These are phyloP conservation scores for Lumnitzera racemosa DNA, from an alignment of 345 rosid species.

Conservation along the genomic window DNA sequence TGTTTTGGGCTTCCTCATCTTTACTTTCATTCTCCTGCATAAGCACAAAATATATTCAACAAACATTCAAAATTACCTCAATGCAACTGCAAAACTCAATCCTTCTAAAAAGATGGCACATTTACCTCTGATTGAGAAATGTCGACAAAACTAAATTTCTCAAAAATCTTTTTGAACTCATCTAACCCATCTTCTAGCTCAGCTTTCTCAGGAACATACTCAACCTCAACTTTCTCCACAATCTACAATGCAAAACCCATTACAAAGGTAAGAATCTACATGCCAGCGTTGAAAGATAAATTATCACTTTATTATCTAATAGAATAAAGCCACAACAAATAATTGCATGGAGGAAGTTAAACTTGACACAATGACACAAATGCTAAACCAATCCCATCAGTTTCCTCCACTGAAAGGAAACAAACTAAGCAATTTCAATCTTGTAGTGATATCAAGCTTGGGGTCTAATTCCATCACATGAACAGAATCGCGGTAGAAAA, in stretches of 20 bases:
- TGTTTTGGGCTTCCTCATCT: conserved; percentile 59
- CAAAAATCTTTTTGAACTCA: conserved; percentile 71
- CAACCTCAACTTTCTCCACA: conserved; percentile 60
- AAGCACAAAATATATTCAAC: conserved; percentile 5
- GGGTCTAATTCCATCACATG: no score
- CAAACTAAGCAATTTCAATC: neutral
- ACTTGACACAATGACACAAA: no score
- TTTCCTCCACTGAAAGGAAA: neutral
- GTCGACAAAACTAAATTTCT: conserved; percentile 68
- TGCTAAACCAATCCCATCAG: no score
- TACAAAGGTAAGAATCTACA: neutral
- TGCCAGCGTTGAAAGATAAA: neutral
- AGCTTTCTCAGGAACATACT: conserved; percentile 84
- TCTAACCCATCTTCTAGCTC: conserved; percentile 73
- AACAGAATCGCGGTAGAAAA: no score
- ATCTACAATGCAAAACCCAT: conserved; percentile 24
- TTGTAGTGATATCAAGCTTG: no score
- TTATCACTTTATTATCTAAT: neutral
- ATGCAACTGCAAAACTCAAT: neutral
- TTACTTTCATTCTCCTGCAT: conserved; percentile 53
- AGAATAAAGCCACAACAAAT: neutral
- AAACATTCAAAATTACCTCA: neutral
- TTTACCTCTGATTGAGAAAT: conserved; percentile 53
- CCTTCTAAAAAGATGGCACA: neutral
- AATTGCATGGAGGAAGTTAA: no score